phyloP scores from a whole-genome alignment of 305 asterid genomes.

The Fraxinus albicans region DNA sequence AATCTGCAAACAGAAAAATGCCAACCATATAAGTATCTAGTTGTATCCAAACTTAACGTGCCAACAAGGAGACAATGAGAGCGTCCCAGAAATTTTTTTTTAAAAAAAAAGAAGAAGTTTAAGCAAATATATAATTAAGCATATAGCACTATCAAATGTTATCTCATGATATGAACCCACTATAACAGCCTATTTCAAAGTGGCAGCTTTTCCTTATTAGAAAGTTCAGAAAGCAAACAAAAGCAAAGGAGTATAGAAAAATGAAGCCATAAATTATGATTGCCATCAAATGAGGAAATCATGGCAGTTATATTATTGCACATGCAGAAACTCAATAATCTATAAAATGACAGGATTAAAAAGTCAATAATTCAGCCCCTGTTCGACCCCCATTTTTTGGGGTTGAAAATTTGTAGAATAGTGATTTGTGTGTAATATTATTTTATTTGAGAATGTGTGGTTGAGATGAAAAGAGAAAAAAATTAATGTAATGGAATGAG shows the following conservation, averaged over 20 bases:
- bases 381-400: no score
- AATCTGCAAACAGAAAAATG: slow-evolving; percentile 46
- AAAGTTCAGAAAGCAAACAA: neutral
- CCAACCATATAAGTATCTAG: slow-evolving; percentile 5
- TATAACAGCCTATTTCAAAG: neutral
- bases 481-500: no score
- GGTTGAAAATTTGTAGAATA: no score
- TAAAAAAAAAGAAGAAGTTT: neutral
- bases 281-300: neutral
- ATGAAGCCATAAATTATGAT: slow-evolving; percentile 7
- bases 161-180: slow-evolving; percentile 14
- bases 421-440: no score
- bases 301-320: neutral
- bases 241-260: slow-evolving; percentile 12
- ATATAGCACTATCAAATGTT: slow-evolving; percentile 3
- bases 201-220: neutral
- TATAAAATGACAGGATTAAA: slow-evolving; percentile 5
- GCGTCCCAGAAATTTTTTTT: neutral
- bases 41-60: slow-evolving; percentile 3
- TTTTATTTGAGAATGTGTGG: no score
- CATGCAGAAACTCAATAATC: slow-evolving; percentile 13
- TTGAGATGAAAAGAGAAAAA: no score
- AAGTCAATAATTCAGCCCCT: neutral
- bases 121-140: neutral
- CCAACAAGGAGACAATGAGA: slow-evolving; percentile 1